Percentiles rank a stretch among this genome's conserved stretches.
These are phyloP conservation scores for Eucalyptus virginea DNA, from an alignment of 345 rosid genomes.

Conservation along the genomic window DNA sequence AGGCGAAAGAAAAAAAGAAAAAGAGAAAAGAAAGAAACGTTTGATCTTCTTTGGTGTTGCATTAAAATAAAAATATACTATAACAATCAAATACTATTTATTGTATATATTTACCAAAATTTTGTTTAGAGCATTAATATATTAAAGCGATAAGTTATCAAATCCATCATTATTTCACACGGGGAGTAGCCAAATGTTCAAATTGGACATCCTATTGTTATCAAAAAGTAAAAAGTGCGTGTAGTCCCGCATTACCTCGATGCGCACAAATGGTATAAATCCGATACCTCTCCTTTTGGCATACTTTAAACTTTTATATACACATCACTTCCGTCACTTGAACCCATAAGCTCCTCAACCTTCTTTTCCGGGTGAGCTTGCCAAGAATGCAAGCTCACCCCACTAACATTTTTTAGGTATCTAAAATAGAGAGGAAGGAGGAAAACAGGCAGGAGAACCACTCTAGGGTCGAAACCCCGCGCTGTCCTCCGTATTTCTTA, in stretches of 20 bases:
- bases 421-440: too few relatives aligned
- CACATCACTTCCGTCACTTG: background rate
- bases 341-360: background rate
- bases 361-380: background rate
- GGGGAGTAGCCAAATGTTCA: background rate
- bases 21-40: background rate
- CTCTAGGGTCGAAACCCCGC: too few relatives aligned
- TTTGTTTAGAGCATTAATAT: background rate
- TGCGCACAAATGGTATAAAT: background rate
- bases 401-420: background rate
- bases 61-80: background rate
- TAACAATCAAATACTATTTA: background rate
- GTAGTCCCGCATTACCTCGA: background rate
- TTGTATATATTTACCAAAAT: background rate
- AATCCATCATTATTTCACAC: background rate
- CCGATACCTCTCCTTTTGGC: background rate
- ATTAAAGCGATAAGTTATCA: background rate
- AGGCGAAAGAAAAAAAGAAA: background rate
- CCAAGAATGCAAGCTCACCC: background rate
- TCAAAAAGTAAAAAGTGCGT: background rate
- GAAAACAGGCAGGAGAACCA: too few relatives aligned
- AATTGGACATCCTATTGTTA: background rate
- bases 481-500: too few relatives aligned
- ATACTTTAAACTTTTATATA: too few relatives aligned
- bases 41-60: background rate